Percentiles rank a stretch among this genome's conserved stretches.
These are phyloP conservation scores for Colletotrichum abscissum DNA, from an alignment of 2,329 filamentous ascomycete genomes.

Conservation along the genomic window DNA sequence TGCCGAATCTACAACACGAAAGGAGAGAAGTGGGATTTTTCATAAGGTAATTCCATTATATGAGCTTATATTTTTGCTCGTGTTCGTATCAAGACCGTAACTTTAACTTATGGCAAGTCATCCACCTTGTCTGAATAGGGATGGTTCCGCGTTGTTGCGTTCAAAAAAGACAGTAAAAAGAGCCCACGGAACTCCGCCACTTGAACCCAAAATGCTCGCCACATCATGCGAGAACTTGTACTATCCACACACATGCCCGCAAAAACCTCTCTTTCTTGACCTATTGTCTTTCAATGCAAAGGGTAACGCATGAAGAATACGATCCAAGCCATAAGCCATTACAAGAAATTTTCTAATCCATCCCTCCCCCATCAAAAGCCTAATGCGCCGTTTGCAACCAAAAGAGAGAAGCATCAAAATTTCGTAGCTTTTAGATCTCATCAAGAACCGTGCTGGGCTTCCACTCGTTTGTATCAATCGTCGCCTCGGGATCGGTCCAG, in stretches of 20 bases:
- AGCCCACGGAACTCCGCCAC: background rate
- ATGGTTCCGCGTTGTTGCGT: background rate
- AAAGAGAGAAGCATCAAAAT: background rate
- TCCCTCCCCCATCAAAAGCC: background rate
- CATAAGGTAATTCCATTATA: background rate
- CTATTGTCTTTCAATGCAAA: background rate
- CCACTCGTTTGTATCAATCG: conserved; percentile 47
- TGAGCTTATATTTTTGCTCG: background rate
- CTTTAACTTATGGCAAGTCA: no score
- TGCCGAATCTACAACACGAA: no score
- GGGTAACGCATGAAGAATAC: background rate
- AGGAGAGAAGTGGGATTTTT: no score
- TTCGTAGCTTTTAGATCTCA: conserved; percentile 23
- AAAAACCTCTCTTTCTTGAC: background rate
- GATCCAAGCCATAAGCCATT: background rate
- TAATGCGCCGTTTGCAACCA: background rate
- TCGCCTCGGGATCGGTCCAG: conserved; percentile 49
- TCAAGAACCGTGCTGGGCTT: conserved; percentile 39
- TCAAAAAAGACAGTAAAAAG: background rate
- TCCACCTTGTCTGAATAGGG: background rate
- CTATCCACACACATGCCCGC: background rate
- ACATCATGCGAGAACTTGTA: background rate
- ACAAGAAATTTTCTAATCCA: background rate
- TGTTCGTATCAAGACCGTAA: no score
- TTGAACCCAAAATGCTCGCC: background rate